Evolutionary conservation across 306 rosid species (phyloP).

Genomic region (Acacia crassicarpa): DNA sequence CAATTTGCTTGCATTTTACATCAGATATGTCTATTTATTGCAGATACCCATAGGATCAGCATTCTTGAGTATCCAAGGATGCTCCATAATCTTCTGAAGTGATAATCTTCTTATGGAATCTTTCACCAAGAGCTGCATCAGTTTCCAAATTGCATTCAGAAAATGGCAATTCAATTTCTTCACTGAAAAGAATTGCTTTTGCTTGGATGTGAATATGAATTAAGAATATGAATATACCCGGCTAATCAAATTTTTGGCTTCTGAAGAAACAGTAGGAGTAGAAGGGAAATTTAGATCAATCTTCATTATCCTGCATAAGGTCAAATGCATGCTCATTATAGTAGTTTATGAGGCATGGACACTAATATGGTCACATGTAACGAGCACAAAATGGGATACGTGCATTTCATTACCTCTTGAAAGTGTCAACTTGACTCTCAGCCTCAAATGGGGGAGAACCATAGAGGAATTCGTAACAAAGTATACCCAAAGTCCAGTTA

Average conservation of each 20-base stretch:
- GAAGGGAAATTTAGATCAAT: constrained; percentile 72
- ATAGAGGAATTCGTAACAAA: constrained; percentile 86
- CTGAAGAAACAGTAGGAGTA: constrained; percentile 55
- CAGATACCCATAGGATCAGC: constrained; percentile 60
- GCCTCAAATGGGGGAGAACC: constrained; percentile 94
- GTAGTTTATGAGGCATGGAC: neutral
- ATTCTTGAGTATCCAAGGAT: constrained; percentile 84
- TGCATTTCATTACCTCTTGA: constrained; percentile 49
- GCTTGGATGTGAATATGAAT: neutral
- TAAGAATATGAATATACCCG: constrained; percentile 42
- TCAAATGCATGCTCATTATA: neutral
- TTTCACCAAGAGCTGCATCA: constrained; percentile 75
- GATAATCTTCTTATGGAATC: constrained; percentile 75
- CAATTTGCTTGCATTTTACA: neutral
- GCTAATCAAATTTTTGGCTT: constrained; percentile 71
- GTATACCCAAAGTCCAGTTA: constrained; percentile 88
- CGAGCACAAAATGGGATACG: neutral
- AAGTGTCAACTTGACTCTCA: constrained; percentile 79
- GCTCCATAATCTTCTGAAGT: constrained; percentile 76
- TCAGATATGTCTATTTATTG: constrained; percentile 35
- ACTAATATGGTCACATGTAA: neutral
- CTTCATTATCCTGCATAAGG: constrained; percentile 58
- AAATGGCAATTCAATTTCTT: neutral
- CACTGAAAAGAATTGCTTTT: neutral
- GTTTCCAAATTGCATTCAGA: constrained; percentile 14